These are phyloP conservation scores for Xylariaceae sp. DNA, from an alignment of 2,329 filamentous ascomycete species.

Conservation along the genomic window DNA sequence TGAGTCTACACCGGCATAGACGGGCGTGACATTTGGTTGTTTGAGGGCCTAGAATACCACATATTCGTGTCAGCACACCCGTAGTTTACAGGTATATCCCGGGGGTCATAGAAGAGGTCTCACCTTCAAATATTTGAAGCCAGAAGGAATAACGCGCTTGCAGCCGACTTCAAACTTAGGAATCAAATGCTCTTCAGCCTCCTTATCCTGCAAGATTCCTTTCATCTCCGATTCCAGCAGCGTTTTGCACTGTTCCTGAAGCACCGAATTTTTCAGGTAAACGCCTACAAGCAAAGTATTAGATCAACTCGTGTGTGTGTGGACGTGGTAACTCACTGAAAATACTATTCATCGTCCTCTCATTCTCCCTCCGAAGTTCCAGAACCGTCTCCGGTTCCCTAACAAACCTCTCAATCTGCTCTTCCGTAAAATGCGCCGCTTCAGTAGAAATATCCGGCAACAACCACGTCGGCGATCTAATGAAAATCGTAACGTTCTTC, in stretches of 20 bases:
- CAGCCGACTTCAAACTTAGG: slow-evolving; percentile 34
- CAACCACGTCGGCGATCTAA: slow-evolving; percentile 47
- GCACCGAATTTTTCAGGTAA: neutral
- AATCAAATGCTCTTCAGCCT: slow-evolving; percentile 20
- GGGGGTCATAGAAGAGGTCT: neutral
- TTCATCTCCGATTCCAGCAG: neutral
- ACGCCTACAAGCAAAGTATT: neutral
- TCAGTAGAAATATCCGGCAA: slow-evolving; percentile 38
- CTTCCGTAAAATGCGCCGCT: slow-evolving; percentile 38
- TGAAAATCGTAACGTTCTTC: slow-evolving; percentile 43
- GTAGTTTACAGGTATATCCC: no score
- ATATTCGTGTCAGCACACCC: no score
- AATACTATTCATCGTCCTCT: slow-evolving; percentile 22
- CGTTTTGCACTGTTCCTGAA: neutral
- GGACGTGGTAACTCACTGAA: slow-evolving; percentile 22
- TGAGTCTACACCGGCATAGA: neutral
- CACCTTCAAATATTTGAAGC: slow-evolving; percentile 38
- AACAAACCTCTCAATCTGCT: slow-evolving; percentile 25
- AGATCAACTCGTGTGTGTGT: no score
- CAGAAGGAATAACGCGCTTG: slow-evolving; percentile 38
- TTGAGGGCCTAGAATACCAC: neutral
- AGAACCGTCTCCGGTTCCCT: slow-evolving; percentile 32
- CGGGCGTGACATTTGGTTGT: neutral
- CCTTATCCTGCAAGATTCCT: slow-evolving; percentile 6
- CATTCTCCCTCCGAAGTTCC: slow-evolving; percentile 15